Conservation (phyloP, 2,329 filamentous ascomycete species). For the Penicillium sclerotiorum region DNA sequence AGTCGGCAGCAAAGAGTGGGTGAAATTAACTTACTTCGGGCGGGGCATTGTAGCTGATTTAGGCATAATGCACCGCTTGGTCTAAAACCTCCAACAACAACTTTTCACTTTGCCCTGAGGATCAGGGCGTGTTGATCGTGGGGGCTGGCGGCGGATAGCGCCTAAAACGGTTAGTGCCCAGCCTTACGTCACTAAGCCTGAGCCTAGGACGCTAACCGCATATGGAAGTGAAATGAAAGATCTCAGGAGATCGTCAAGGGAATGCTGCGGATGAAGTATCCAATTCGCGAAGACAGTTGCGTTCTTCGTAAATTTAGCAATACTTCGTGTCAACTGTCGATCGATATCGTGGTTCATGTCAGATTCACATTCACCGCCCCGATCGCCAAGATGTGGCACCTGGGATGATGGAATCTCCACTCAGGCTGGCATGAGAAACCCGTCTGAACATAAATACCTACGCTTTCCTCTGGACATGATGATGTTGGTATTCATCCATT, state of each 20-base stretch:
- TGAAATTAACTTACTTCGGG: too few relatives aligned
- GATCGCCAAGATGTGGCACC: conserved; percentile 1
- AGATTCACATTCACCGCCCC: not conserved
- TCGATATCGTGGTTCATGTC: not conserved
- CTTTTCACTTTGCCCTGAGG: not conserved
- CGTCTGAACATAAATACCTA: not conserved
- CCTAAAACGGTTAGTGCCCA: not conserved
- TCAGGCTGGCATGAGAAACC: not conserved
- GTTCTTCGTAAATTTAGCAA: not conserved
- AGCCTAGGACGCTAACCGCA: not conserved
- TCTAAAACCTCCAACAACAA: not conserved
- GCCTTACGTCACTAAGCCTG: not conserved
- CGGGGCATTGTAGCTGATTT: not conserved
- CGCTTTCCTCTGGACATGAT: not conserved
- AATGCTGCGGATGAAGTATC: not conserved
- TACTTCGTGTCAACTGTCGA: not conserved
- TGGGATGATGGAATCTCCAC: too few relatives aligned
- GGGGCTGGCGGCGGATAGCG: not conserved
- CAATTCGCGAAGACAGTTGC: not conserved
- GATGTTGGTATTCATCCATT: not conserved
- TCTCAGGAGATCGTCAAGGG: not conserved
- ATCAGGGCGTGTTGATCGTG: too few relatives aligned
- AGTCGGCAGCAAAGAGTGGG: too few relatives aligned
- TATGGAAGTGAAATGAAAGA: not conserved
- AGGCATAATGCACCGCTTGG: not conserved